phyloP scores from a whole-genome alignment of 164 flowering plant genomes.

The Amborella trichopoda region DNA sequence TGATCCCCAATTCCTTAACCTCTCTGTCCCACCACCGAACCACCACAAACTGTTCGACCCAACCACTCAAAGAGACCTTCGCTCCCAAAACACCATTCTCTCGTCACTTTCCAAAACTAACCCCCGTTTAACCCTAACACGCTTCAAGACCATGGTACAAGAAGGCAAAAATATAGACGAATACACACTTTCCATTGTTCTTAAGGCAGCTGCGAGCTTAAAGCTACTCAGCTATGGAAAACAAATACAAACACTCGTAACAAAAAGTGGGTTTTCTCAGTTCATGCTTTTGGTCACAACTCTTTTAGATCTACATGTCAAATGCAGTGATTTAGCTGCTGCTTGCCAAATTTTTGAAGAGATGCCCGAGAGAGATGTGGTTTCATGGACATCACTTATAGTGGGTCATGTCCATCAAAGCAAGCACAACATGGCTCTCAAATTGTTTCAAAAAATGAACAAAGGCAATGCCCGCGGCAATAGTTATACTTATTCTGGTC shows the following conservation, averaged over 20 bases:
- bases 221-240: conserved; percentile 3
- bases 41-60: too few relatives aligned
- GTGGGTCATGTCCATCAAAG: conserved; percentile 8
- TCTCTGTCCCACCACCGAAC: too few relatives aligned
- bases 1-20: too few relatives aligned
- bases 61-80: too few relatives aligned
- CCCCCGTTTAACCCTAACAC: too few relatives aligned
- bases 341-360: conserved; percentile 13
- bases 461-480: conserved; percentile 4
- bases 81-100: too few relatives aligned
- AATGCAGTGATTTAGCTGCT: conserved; percentile 7
- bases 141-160: too few relatives aligned
- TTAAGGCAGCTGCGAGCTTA: conserved; percentile 5
- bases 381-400: conserved; percentile 15
- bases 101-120: too few relatives aligned
- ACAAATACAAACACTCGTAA: conserved; percentile 7
- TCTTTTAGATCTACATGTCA: conserved; percentile 9
- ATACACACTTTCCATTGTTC: conserved; percentile 6
- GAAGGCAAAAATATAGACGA: conserved; percentile 6
- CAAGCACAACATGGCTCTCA: conserved; percentile 3
- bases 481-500: conserved; percentile 12
- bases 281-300: conserved; percentile 14
- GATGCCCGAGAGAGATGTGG: conserved; percentile 12
- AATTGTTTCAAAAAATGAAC: conserved; percentile 4
- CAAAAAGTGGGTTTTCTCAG: conserved; percentile 10